A percentile compares a stretch with the other conserved stretches of the same genome.
Evolutionary conservation across 305 asterid species (phyloP).

Genomic region (Fraxinus baroniana): DNA sequence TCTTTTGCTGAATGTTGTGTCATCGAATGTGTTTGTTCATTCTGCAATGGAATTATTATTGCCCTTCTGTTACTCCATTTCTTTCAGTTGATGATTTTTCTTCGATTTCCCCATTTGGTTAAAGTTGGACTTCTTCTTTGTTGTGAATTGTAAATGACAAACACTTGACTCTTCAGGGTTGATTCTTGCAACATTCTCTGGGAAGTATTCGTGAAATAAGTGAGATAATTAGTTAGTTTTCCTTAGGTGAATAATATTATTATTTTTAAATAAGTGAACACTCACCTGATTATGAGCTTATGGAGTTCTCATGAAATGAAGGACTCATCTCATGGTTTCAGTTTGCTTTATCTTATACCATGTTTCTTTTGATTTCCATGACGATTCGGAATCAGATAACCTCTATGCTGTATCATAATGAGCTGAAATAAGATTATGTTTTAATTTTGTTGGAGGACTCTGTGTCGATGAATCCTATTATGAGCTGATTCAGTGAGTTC

Average conservation of each 20-base stretch:
- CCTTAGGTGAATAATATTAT: background rate
- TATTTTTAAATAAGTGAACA: background rate
- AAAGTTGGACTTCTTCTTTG: background rate
- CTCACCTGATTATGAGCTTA: background rate
- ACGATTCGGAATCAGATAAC: background rate
- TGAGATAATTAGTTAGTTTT: background rate
- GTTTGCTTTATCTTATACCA: background rate
- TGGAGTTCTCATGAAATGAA: background rate
- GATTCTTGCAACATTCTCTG: background rate
- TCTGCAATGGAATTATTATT: background rate
- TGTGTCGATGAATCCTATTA: background rate
- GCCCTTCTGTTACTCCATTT: background rate
- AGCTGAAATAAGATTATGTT: background rate
- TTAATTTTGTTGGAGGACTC: background rate
- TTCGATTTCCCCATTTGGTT: background rate
- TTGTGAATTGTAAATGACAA: background rate
- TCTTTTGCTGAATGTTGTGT: background rate
- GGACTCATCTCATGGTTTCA: background rate
- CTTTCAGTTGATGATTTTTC: background rate
- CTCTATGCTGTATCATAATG: background rate
- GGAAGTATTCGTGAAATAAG: background rate
- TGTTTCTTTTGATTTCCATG: background rate
- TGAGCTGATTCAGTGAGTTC: background rate
- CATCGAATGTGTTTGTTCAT: background rate
- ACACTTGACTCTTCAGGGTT: background rate